These are phyloP conservation scores for Multifurca ochricompacta DNA, from an alignment of 768 basidiomycete genomes.

Conservation along the genomic window DNA sequence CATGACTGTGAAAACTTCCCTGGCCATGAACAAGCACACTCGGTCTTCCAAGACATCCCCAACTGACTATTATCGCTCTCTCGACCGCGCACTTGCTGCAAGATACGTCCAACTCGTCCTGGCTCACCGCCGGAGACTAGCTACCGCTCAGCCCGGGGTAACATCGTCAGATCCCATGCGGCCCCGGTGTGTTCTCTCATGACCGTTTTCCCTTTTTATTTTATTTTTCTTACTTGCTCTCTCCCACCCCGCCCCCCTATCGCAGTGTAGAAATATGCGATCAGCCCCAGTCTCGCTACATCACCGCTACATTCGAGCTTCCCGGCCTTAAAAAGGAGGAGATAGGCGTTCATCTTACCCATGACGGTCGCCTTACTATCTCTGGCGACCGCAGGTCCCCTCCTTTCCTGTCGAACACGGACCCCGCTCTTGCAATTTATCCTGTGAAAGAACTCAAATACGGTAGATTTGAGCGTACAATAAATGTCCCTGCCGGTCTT, in stretches of 20 bases:
- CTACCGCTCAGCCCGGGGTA: not conserved
- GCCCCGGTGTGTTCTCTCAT: constrained; percentile 14
- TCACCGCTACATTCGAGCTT: constrained; percentile 48
- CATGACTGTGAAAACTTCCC: constrained; percentile 16
- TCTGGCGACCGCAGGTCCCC: constrained; percentile 36
- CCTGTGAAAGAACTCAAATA: constrained; percentile 21
- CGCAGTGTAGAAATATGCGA: constrained; percentile 43
- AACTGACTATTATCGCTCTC: constrained; percentile 6
- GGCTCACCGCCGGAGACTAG: constrained; percentile 17
- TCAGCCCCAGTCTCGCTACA: constrained; percentile 32
- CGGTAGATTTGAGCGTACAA: constrained; percentile 20
- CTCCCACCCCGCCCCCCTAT: no score
- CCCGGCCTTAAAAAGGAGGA: constrained; percentile 46
- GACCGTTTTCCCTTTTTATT: not conserved
- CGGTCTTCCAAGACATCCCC: not conserved
- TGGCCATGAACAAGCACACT: constrained; percentile 4
- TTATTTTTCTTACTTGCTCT: not conserved
- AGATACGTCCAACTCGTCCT: constrained; percentile 17
- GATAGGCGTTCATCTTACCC: constrained; percentile 38
- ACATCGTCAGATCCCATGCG: constrained; percentile 7
- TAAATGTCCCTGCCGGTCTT: constrained; percentile 17
- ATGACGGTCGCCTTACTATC: constrained; percentile 40
- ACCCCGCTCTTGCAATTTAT: not conserved
- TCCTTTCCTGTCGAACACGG: constrained; percentile 7
- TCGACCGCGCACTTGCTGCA: constrained; percentile 18